phyloP scores from a whole-genome alignment of 495 filamentous ascomycete genomes.

The Massariosphaeria phaeospora region DNA sequence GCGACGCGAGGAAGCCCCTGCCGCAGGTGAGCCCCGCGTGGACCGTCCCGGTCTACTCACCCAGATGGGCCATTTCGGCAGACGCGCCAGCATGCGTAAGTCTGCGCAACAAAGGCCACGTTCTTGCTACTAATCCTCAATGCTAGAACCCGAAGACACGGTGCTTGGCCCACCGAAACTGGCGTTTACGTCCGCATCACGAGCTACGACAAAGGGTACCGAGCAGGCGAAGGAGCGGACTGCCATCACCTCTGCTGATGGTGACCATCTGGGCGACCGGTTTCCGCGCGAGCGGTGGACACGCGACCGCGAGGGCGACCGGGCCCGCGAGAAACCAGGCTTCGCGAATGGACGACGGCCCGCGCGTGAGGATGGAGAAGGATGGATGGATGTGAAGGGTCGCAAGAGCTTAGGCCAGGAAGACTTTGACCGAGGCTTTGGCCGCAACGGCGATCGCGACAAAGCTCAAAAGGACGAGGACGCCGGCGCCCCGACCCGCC shows the following conservation, averaged over 20 bases:
- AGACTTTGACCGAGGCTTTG: constrained; percentile 49
- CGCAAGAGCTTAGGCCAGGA: constrained; percentile 52
- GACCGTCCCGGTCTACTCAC: constrained; percentile 16
- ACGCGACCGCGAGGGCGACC: constrained; percentile 33
- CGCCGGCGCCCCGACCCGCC: constrained; percentile 15
- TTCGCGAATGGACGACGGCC: constrained; percentile 45
- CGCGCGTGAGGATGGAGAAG: constrained; percentile 50
- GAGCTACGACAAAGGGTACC: constrained; percentile 19
- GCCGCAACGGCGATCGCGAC: constrained; percentile 64
- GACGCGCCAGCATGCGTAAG: constrained; percentile 56
- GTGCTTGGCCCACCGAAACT: constrained; percentile 84
- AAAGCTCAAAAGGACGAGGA: constrained; percentile 41
- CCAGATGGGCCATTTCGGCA: constrained; percentile 54
- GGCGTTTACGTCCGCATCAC: constrained; percentile 75
- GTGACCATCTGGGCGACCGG: constrained; percentile 21
- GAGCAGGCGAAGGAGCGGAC: constrained; percentile 15
- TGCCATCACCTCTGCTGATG: constrained; percentile 4
- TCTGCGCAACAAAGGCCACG: constrained; percentile 12
- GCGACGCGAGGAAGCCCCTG: constrained; percentile 14
- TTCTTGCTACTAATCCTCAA: constrained; percentile 5
- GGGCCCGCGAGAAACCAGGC: constrained; percentile 42
- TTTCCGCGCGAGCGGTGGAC: constrained; percentile 25
- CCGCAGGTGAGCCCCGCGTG: constrained; percentile 15
- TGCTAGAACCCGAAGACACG: constrained; percentile 66
- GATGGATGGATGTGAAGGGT: constrained; percentile 55